Evolutionary conservation across 345 rosid species (phyloP).

Genomic region (Hibiscus trionum): DNA sequence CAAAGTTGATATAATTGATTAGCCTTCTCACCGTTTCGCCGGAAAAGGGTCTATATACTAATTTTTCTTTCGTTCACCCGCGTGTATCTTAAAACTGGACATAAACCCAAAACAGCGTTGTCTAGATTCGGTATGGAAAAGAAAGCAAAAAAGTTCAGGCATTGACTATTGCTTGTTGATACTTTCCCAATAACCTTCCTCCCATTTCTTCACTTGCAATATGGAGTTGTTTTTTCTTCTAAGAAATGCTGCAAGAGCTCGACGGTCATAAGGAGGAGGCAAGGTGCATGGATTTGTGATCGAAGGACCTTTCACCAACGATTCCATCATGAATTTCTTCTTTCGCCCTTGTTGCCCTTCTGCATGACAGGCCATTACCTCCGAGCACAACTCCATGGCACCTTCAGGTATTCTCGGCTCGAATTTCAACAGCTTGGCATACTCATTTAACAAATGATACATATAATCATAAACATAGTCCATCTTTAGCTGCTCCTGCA

Average conservation of each 20-base stretch:
- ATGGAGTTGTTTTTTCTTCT: constrained; percentile 31
- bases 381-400: constrained; percentile 49
- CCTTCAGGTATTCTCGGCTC: constrained; percentile 38
- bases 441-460: constrained; percentile 63
- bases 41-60: background rate
- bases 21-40: background rate
- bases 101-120: background rate
- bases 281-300: constrained; percentile 40
- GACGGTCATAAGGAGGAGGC: constrained; percentile 47
- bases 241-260: constrained; percentile 18
- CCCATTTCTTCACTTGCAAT: constrained; percentile 56
- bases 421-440: constrained; percentile 48
- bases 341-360: constrained; percentile 28
- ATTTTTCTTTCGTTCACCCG: background rate
- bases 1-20: background rate
- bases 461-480: constrained; percentile 64
- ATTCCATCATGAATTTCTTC: constrained; percentile 45
- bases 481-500: constrained; percentile 51
- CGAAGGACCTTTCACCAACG: constrained; percentile 43
- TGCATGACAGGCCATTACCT: constrained; percentile 42
- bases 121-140: background rate
- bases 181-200: constrained; percentile 36
- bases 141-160: background rate
- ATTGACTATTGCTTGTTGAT: background rate
- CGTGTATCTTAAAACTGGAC: background rate